Base-by-base conservation (phyloP, 371 early-diverging fungal genomes). In the Apophysomyces sp. region DNA sequence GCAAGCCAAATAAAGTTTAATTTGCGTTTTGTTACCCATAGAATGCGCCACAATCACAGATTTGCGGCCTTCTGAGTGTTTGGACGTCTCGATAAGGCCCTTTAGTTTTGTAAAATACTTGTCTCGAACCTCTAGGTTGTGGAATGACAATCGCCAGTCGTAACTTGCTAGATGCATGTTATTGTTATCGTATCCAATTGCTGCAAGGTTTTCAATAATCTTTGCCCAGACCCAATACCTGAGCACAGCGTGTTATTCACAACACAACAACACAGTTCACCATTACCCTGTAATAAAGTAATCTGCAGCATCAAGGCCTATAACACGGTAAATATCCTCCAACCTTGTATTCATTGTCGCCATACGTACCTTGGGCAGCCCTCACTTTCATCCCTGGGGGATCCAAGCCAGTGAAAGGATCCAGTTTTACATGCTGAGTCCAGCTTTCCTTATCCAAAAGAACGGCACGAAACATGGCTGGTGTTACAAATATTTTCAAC, bases 171-270 rank as follows among this genome's bases (percentile, higher is more conserved):
- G 74, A 37, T 89, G 81, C 89, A 96, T 92, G 53, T 86, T 92
- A 63, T 90, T 92, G 73, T 77, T 87, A 74, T 97, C 96, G 70
- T 95, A 95, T 26, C 96, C 96, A 49, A 97, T 83, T 0, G 86
- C 89, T 0, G 94, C 94, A 53, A 96, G 62, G 68, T 95, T 96
- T 65, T 92, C 89, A 59, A 92, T 86, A 26, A 87, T 77, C 52
- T 89, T 88, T 53, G 91, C 95, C 96, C 95, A 95, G 16, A 98
- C 91, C 97, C 96, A 96, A 72, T 93, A 92, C 15, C 87, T 82
- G 55, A 18, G 36, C 51, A 3, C 24, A n/a, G n/a, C 5, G 2
- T 52, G 57, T 11, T 26, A 15, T 5, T 9, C 26, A 5, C 34
- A 27, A 55, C 30, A 51, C 56, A 8, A 60, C 24, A 49, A 32